Conservation (phyloP, 2,329 filamentous ascomycete genomes). For the Colletotrichum sp. region DNA sequence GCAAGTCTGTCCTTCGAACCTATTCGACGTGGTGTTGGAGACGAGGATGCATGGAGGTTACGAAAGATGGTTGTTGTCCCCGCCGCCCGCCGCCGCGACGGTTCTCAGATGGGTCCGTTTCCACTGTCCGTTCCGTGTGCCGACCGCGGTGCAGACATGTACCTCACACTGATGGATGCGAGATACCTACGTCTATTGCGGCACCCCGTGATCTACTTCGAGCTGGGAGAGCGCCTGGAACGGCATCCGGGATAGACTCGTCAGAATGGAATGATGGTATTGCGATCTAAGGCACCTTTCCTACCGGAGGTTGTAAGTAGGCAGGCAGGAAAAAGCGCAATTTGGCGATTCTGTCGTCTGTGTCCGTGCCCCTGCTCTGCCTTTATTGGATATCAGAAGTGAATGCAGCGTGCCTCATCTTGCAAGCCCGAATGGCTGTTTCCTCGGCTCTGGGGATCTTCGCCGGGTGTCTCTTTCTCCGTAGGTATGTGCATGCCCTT, state of each 20-base stretch:
- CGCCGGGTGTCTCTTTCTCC: background rate
- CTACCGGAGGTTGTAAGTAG: background rate
- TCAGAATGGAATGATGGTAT: background rate
- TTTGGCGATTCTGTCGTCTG: background rate
- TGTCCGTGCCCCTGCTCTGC: background rate
- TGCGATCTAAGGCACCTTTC: background rate
- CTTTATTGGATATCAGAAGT: background rate
- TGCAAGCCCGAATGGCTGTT: background rate
- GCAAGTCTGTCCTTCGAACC: background rate
- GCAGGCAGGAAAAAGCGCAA: background rate
- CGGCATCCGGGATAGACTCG: background rate
- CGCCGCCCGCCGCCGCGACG: constrained; percentile 5
- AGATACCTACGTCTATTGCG: background rate
- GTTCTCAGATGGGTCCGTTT: constrained; percentile 9
- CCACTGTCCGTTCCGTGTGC: background rate
- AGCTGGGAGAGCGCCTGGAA: background rate
- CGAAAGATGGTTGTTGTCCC: background rate
- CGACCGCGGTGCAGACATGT: background rate
- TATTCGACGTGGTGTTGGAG: background rate
- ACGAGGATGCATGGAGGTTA: background rate
- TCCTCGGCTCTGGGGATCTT: background rate
- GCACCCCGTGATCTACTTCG: background rate
- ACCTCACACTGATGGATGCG: background rate
- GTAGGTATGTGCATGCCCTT: background rate
- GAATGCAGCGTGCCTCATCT: background rate